Percentiles rank a stretch among this genome's conserved stretches.
Evolutionary conservation across 139 green algal genomes (phyloP).

Genomic region (Gonium pectorale): DNA sequence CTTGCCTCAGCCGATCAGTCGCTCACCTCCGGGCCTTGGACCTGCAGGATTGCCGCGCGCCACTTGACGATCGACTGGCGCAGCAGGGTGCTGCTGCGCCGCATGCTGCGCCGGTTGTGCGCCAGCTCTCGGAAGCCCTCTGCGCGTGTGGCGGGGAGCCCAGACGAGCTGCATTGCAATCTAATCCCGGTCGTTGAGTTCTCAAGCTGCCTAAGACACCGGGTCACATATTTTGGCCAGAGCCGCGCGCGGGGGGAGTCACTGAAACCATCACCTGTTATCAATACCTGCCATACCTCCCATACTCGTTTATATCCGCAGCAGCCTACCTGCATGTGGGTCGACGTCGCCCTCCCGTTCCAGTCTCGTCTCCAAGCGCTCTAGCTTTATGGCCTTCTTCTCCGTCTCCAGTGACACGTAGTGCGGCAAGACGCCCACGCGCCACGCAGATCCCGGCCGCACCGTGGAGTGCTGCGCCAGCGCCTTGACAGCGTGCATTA

Average conservation of each 20-base stretch:
- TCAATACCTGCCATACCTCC: no score
- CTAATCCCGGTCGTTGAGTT: no score
- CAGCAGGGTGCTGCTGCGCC: not conserved
- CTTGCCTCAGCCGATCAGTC: not conserved
- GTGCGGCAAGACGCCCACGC: slow-evolving; percentile 51
- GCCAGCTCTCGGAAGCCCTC: no score
- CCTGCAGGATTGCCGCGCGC: slow-evolving; percentile 39
- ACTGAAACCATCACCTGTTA: no score
- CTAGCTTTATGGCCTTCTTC: not conserved
- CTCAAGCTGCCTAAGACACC: no score
- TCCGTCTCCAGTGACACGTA: slow-evolving; percentile 21
- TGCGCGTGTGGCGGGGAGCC: not conserved
- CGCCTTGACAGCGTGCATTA: slow-evolving; percentile 49
- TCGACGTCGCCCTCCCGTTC: not conserved
- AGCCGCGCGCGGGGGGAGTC: no score
- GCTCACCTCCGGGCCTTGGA: slow-evolving; percentile 28
- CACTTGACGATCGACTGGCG: not conserved
- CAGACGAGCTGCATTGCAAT: not conserved
- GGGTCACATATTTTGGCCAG: no score
- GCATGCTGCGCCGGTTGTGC: not conserved
- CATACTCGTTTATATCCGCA: no score
- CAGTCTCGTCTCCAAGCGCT: not conserved
- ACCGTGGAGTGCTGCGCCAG: slow-evolving; percentile 21
- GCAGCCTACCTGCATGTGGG: no score
- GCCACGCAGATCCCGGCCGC: slow-evolving; percentile 52